Evolutionary conservation across 768 basidiomycete species (phyloP), one percentile per base, ranked within the genome.

Genomic region (Chiua virens): DNA sequence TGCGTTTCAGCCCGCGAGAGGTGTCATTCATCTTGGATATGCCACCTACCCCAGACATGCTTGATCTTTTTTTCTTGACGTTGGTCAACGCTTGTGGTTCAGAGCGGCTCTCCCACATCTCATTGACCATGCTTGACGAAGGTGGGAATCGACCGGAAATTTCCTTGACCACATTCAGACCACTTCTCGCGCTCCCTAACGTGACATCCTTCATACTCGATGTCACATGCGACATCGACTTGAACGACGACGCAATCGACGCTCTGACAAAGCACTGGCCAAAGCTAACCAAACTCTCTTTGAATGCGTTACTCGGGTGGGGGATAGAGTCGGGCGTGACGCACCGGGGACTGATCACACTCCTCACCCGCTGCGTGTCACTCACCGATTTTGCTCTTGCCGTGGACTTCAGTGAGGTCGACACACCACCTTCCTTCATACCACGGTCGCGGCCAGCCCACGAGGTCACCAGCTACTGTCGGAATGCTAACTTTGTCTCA

Each of bases 201-300:
- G 45, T 65, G 0, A 14, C 25, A 1, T 0, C 0, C 2, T 66
- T 65, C 40, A 50, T 49, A 20, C 52, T 65, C 11, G 56, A 66
- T 40, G 49, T 32, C 14, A 53, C 47, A 1, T 67, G 67, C 22
- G 36, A 56, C 25, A 23, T 69, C 9, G 21, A 13, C 9, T 35
- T 66, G 36, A 55, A 59, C 23, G 62, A 66, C 36, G 47, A 47
- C 2, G 62, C 52, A n/a, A 52, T 68, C 41, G n/a, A 40, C 7
- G 42, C 44, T 8, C 4, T 66, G 22, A 28, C 62, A 14, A 54
- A 59, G 40, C 53, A 46, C 44, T 67, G 67, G 65, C 54, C 61
- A 2, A 37, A 42, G 20, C 37, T 65, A 36, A 44, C 3, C 18
- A 0, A 4, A 20, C 32, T 63, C 37, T 58, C 49, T 39, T 13